A percentile compares a stretch with the other conserved stretches of the same genome.
Evolutionary conservation across 2,329 filamentous ascomycete genomes (phyloP).

Genomic region (Verticillium zaregamsianum): DNA sequence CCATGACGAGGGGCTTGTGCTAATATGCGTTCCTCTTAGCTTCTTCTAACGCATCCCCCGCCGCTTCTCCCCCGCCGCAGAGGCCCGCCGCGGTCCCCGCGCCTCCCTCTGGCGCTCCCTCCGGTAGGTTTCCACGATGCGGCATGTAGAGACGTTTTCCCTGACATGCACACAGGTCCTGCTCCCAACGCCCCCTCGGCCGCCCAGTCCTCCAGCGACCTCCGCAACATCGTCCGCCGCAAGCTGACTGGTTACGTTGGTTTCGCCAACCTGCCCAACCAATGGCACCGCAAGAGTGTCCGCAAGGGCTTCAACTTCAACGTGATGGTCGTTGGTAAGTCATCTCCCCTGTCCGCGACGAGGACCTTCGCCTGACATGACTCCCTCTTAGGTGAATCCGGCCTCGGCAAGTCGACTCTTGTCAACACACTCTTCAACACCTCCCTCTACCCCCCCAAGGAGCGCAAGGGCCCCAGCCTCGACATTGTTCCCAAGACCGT

Average conservation of each 20-base stretch:
- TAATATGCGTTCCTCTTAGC: conserved; percentile 34
- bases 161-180: conserved; percentile 7
- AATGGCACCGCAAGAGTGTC: conserved; percentile 99
- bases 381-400: conserved; percentile 77
- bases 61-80: conserved; percentile 2
- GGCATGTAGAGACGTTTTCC: not conserved
- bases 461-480: conserved; percentile 94
- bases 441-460: conserved; percentile 95
- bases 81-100: conserved; percentile 35
- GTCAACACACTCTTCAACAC: conserved; percentile 99
- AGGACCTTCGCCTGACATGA: conserved; percentile 7
- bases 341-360: not conserved
- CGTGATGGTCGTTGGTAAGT: conserved; percentile 99
- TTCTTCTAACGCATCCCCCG: conserved; percentile 38
- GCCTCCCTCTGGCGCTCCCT: conserved; percentile 22
- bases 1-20: conserved; percentile 14
- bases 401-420: conserved; percentile 96
- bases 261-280: conserved; percentile 97
- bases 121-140: conserved; percentile 24
- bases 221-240: conserved; percentile 94
- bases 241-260: conserved; percentile 98
- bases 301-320: conserved; percentile 99
- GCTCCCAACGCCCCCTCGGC: conserved; percentile 21
- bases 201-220: conserved; percentile 55
- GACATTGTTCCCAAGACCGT: conserved; percentile 99